Base-by-base conservation (phyloP, 1,284 basidiomycete species). In the Coriolopsis trogii region DNA sequence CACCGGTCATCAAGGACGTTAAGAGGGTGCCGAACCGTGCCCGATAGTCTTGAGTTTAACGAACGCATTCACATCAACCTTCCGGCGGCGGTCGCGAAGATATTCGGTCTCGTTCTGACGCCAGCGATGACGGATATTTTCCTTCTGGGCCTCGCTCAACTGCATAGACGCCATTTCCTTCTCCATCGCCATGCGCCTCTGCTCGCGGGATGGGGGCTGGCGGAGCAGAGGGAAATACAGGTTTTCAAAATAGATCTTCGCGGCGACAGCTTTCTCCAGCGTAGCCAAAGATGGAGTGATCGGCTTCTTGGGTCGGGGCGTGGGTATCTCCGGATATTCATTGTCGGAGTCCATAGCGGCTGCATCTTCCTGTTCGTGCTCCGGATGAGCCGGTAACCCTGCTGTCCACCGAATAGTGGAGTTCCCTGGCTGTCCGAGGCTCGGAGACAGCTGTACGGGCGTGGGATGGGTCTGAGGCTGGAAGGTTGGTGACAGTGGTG, bases 161-260 rank as follows among this genome's bases (percentile, higher is more conserved):
- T 82, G 77, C 74, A 94, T 82, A 60, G 82, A 78, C 25, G 76
- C 77, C 80, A 97, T 91, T 63, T 95, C 93, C 60, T 78, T 82
- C 73, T 98, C 95, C 79, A 98, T 89, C 12, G 91, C 88, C 13
- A 87, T 71, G 55, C 87, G 79, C 44, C 95, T 79, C 65, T 93
- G 87, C 67, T 96, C 94, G 34, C 95, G 82, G 63, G 87, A 87
- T 62, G 89, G 84, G 53, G 91, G 80, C 64, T 93, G 86, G 67
- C 91, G 81, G 70, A 95, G 80, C 41, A 97, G 77, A n/a, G 90
- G 84, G 69, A 94, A 95, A 69, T 98, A 99, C 39, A 95, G 80
- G 64, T 95, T 96, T 77, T 99, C 95, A 71, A 98, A 97, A 79
- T 87, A 97, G 70, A 98, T 93, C 66, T 93, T 87, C 44, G 91